Base-by-base conservation (phyloP, 352 stramenopile species). In the Phytophthora sansomeana region DNA sequence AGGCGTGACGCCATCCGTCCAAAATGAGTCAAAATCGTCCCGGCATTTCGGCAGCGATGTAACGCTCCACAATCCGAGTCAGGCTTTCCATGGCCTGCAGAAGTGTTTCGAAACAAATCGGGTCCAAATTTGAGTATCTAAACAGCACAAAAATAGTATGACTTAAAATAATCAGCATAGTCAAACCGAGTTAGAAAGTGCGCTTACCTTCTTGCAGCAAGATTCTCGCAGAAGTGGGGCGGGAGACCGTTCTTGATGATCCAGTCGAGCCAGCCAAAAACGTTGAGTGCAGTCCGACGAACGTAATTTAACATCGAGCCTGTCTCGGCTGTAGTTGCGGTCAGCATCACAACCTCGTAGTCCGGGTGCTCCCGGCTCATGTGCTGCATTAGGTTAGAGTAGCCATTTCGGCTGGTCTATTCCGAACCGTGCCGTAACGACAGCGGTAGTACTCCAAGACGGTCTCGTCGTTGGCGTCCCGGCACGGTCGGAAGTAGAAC, bases 51-150 rank as follows among this genome's bases (percentile, higher is more conserved):
- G 30, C 30, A 14, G 33, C 49, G 14, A 57, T 57, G 0, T 0
- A 17, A 10, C 49, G 32, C 10, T 57, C 21, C 17, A 57, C 49
- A 47, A 57, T 24, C 21, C 19, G n/a, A n/a, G 49, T 35, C 11
- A 46, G 11, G 5, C 33, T 24, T 21, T 57, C 11, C 49, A 44
- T 57, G 2, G 49, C 10, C 11, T 32, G 24, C 5, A 57, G 9
- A 5, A 47, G 49, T 7, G 11, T 33, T 9, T 44, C 21, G 6
- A 35, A n/a, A 33, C 16, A 55, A 55, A 43, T 55, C 7, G 30
- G 6, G 19, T n/a, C 29, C 14, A 36, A 56, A 17, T 41, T 33
- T 24, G 28, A 36, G 10, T 16, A 36, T 26, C n/a, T 59, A 38
- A 24, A 32, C n/a, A n/a, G n/a, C n/a, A n/a, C n/a, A n/a, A n/a